phyloP scores from a whole-genome alignment of 192 early-diverging fungal genomes.

The Backusella tarrabulga region DNA sequence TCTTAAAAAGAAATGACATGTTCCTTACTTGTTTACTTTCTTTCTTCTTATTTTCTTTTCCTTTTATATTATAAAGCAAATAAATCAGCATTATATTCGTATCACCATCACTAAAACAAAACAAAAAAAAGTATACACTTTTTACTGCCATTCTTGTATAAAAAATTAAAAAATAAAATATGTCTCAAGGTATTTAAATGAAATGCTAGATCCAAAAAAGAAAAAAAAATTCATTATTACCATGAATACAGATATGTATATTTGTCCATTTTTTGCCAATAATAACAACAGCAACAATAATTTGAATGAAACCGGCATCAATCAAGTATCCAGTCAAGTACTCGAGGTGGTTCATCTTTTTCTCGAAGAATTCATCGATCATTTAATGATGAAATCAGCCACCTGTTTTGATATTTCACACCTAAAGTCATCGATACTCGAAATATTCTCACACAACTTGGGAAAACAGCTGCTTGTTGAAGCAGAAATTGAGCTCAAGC shows the following conservation, averaged over 20 bases:
- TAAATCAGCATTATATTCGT: not conserved
- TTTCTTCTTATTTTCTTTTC: not conserved
- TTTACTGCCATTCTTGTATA: not conserved
- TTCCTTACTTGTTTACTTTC: not conserved
- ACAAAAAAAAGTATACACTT: not conserved
- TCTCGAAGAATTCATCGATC: constrained; percentile 54
- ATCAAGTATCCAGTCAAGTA: constrained; percentile 53
- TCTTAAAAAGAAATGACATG: constrained; percentile 1
- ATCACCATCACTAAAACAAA: not conserved
- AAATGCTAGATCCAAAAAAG: too few relatives aligned
- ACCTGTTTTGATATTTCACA: constrained; percentile 45
- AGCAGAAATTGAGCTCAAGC: constrained; percentile 56
- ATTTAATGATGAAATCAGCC: constrained; percentile 45
- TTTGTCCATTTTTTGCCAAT: not conserved
- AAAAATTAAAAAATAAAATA: too few relatives aligned
- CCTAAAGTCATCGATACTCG: constrained; percentile 42
- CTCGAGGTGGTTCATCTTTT: constrained; percentile 52
- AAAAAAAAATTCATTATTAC: not conserved
- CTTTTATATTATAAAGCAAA: not conserved
- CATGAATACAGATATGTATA: not conserved
- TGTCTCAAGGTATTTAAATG: too few relatives aligned
- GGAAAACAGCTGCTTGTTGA: constrained; percentile 60
- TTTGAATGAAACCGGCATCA: constrained; percentile 42
- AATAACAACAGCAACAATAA: not conserved
- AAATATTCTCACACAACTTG: constrained; percentile 44